Evolutionary conservation across 176 grass and related monocot species (phyloP).

Genomic region (Themeda triandra): DNA sequence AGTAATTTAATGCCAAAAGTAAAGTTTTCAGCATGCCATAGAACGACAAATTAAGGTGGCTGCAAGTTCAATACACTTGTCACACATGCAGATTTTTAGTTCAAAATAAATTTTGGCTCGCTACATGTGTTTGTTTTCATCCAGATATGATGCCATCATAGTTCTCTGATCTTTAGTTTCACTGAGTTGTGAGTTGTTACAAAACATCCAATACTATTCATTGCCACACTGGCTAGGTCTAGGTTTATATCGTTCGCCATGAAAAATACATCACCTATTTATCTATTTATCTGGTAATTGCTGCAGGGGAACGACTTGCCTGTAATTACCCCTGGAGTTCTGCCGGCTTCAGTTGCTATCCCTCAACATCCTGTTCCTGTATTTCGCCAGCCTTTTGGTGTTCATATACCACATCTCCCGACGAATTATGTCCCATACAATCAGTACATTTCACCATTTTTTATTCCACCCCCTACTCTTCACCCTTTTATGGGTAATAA

Average conservation of each 20-base stretch:
- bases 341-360: constrained; percentile 69
- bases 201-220: background rate
- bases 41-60: background rate
- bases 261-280: background rate
- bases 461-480: constrained; percentile 57
- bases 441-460: constrained; percentile 73
- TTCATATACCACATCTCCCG: constrained; percentile 69
- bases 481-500: constrained; percentile 69
- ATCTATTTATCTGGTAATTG: constrained; percentile 23
- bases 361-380: constrained; percentile 68
- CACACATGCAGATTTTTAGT: background rate
- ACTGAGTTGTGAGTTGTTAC: background rate
- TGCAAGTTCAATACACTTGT: background rate
- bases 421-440: constrained; percentile 70
- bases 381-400: constrained; percentile 66
- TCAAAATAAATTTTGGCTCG: background rate
- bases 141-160: background rate
- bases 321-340: constrained; percentile 40
- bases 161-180: background rate
- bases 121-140: background rate
- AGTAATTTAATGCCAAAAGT: no score
- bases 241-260: background rate
- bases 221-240: background rate
- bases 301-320: constrained; percentile 50
- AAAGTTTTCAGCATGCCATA: background rate